phyloP scores from a whole-genome alignment of 2,329 filamentous ascomycete species.

The Fusarium mexicanum region DNA sequence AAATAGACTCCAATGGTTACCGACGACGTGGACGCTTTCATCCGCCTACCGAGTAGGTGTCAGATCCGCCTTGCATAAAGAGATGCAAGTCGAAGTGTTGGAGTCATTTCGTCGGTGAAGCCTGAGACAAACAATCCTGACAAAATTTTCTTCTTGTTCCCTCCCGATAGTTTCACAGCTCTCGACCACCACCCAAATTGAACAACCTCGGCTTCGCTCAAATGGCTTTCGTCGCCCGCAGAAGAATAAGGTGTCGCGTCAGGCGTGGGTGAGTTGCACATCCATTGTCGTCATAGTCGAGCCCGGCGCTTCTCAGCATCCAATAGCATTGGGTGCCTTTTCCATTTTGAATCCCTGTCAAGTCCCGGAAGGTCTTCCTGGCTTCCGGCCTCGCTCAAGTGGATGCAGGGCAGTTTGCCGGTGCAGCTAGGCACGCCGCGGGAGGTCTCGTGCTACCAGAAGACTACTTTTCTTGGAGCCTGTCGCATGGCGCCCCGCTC shows the following conservation, averaged over 20 bases:
- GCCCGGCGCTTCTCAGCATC: conserved; percentile 30
- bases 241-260: conserved; percentile 33
- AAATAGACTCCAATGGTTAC: conserved; percentile 39
- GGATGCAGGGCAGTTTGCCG: conserved; percentile 34
- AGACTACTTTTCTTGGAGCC: conserved; percentile 34
- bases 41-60: conserved; percentile 35
- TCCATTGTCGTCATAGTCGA: conserved; percentile 40
- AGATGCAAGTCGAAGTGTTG: conserved; percentile 28
- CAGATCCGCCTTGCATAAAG: conserved; percentile 37
- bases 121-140: conserved; percentile 30
- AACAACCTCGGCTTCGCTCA: conserved; percentile 24
- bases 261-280: conserved; percentile 37
- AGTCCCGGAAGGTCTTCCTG: conserved; percentile 38
- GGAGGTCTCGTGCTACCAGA: conserved; percentile 38
- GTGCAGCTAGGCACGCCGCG: conserved; percentile 29
- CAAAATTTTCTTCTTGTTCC: background rate
- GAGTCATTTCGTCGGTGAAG: conserved; percentile 43
- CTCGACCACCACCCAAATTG: conserved; percentile 11
- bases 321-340: conserved; percentile 28
- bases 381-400: conserved; percentile 37
- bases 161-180: background rate
- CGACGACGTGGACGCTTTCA: conserved; percentile 43
- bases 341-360: conserved; percentile 29
- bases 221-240: conserved; percentile 18
- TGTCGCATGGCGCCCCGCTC: conserved; percentile 45